Base-by-base conservation (phyloP, 805 yeast genomes). In the Candida hispaniensis region DNA sequence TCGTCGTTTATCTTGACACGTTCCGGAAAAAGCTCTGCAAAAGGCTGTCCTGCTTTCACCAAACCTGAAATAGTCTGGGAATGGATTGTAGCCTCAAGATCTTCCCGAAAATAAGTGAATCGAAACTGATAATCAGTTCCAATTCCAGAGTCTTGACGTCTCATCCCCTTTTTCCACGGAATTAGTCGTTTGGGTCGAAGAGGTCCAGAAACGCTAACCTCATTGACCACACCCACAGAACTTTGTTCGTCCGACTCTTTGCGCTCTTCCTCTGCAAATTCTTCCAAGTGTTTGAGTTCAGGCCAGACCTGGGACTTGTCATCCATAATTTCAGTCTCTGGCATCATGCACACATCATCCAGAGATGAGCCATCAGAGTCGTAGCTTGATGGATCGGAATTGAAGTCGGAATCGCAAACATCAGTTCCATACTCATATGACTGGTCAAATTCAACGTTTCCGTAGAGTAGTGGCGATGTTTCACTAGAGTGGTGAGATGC, bases 31-130 rank as follows among this genome's bases (percentile, higher is more conserved):
- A 79, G 56, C 42, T 77, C 80, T 4, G 65, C 67, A 51, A 76
- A 76, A 3, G 66, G 59, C 46, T 70, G 74, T 8, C 68, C 74
- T 1, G 73, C 71, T 47, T 73, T 76, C 20, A 79, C 51, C 14
- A 86, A 60, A 0, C 95, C 95, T 3, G 93, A 77, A 15, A 86
- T 76, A 4, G 81, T 76, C 2, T 94, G 83, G 0, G 95, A 73
- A 55, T 86, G 96, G 14, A 86, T 72, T 0, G 97, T 86, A n/a
- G 83, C 73, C 10, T 77, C 79, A 45, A 88, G 56, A 49, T 83
- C 93, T 44, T 85, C 94, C 45, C 97, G 67, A 57, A 91, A 88
- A 51, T 88, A 88, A 0, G 97, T 83, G 60, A 81, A 88, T 44
- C 97, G 64, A 52, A 73, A 75, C 42, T 71, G 72, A 22, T 29